Evolutionary conservation across 2,329 filamentous ascomycete species (phyloP).

Genomic region (Aulographum hederae): DNA sequence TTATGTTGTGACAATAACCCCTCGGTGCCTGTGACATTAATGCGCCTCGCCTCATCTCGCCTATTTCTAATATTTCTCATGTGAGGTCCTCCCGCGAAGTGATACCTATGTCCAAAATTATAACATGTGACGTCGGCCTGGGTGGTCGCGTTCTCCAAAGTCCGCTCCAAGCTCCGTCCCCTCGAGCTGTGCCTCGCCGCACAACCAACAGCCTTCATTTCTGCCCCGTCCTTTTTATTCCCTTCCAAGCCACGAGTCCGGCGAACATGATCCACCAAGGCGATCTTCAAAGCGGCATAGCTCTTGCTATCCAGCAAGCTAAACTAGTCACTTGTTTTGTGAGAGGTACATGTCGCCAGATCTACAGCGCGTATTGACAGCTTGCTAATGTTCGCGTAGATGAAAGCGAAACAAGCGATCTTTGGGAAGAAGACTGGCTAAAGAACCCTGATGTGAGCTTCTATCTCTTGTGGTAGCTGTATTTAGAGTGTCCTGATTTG

Average conservation of each 20-base stretch:
- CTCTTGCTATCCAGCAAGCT: conserved; percentile 50
- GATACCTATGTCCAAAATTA: too few relatives aligned
- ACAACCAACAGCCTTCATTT: neutral
- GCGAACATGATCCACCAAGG: conserved; percentile 62
- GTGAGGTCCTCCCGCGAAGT: too few relatives aligned
- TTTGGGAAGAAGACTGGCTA: conserved; percentile 57
- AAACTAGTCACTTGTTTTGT: conserved; percentile 79
- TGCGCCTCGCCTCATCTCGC: too few relatives aligned
- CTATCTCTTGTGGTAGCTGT: neutral
- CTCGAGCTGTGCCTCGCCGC: conserved; percentile 3
- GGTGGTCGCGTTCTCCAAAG: too few relatives aligned
- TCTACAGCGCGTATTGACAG: neutral
- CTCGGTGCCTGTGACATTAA: too few relatives aligned
- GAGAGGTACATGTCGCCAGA: conserved; percentile 34
- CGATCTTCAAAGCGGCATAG: conserved; percentile 64
- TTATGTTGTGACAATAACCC: too few relatives aligned
- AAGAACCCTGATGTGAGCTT: conserved; percentile 15
- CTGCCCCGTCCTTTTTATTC: too few relatives aligned
- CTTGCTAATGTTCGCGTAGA: conserved; percentile 43
- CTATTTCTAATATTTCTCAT: too few relatives aligned
- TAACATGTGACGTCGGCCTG: too few relatives aligned
- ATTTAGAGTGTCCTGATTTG: too few relatives aligned
- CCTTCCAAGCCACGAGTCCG: conserved; percentile 4
- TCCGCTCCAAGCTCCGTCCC: too few relatives aligned
- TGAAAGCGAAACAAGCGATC: conserved; percentile 45